Evolutionary conservation across 129 eudicot genomes (phyloP), one percentile per base, ranked within the genome.

Genomic region (Mikania micrantha): DNA sequence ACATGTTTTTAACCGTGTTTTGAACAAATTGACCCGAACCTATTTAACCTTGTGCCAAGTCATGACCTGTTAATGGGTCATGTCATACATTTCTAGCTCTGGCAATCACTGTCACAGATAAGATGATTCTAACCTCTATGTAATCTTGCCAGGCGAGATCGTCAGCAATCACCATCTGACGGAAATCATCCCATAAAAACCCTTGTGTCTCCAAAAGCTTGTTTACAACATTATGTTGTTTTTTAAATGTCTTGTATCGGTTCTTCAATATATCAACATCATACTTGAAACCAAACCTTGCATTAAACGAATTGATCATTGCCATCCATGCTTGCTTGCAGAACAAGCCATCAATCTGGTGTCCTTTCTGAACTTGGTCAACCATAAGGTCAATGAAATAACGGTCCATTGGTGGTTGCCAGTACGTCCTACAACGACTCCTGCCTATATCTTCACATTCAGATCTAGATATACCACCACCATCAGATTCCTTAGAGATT

Each of bases 331-430:
- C 85, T 73, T 80, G 88, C 74, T 74, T 84, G 34, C 70, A 72
- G 35, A 84, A 80, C 48, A 77, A 31, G 3, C 88, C 85, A 65
- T 84, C 81, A 29, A 77, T 59, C 62, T 84, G 85, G 69, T 80
- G 74, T 15, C 85, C 85, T 84, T 80, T 73, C 45, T 74, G 73
- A 49, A 77, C 83, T 50, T 84, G 82, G 8, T 70, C 82, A 63
- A 80, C 64, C 85, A 84, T 80, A 40, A 80, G 80, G 77, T 80
- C 85, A 59, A 84, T 70, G 68, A 77, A 84, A 28, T 80, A 80
- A 42, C 78, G 80, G 58, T 84, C 85, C 88, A 84, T 84, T 52
- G 85, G 74, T 7, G 88, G 84, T 56, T 83, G 84, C 88, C 88
- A 83, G 32, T 76, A 83, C 10, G 88, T 79, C 52, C 88, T 69